Base-by-base conservation (phyloP, 176 grass and related monocot genomes). In the Zizania latifolia region DNA sequence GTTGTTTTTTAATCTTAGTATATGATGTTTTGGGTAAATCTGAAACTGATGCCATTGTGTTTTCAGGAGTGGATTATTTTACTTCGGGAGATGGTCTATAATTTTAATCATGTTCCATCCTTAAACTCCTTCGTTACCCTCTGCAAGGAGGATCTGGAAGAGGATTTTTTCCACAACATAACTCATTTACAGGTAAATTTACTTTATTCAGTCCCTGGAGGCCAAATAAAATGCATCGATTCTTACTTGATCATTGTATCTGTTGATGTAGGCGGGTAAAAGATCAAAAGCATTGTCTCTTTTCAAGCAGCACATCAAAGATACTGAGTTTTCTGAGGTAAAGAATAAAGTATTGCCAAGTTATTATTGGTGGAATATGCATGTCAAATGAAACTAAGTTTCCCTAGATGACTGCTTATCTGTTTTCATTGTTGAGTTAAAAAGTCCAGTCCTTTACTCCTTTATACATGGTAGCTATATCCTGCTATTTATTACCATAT, bases 161-260 rank as follows among this genome's bases (percentile, higher is more conserved):
- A 90, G 4, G 91, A 97, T 78, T 97, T 97, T 86, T 97, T 97
- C 68, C 89, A 82, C 58, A 93, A 89, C 76, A 92, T 97, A 83
- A 78, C 86, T 83, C 94, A 97, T 86, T 89, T 97, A 46, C 91
- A 97, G 87, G 94, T 97, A 92, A 89, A 8, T 62, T 74, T 85
- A 83, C 53, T 76, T 72, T 43, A 66, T 77, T 71, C 62, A 17
- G 26, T 38, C 33, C 41, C 58, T 17, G 62, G 2, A 24, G 34
- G 27, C 21, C 19, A 77, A 33, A 81, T 8, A 43, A 37, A 54
- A 29, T 8, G 36, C 30, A 15, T 4, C 21, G 64, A 51, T 31
- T 53, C 59, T 89, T 71, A 82, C 77, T 62, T 8, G 71, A 65
- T 78, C 61, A 48, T 65, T 62, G 13, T 54, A 83, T 74, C 56